phyloP scores from a whole-genome alignment of 257 asterid species.

The Solanum dulcamara region DNA sequence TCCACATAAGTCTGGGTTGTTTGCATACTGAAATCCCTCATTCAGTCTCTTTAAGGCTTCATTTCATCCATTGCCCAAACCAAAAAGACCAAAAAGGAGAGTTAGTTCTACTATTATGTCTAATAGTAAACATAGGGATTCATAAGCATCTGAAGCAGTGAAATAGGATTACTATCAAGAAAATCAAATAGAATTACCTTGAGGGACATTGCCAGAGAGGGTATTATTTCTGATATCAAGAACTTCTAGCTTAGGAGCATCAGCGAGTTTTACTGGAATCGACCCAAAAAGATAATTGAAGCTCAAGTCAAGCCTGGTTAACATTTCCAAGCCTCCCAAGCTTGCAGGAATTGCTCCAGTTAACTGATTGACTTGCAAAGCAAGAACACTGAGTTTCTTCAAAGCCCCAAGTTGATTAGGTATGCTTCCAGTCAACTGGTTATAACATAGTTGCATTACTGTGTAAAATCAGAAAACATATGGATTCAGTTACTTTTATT shows the following conservation, averaged over 20 bases:
- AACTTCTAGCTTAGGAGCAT: slow-evolving; percentile 42
- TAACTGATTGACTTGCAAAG: slow-evolving; percentile 75
- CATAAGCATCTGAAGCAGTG: background rate
- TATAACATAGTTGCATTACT: slow-evolving; percentile 89
- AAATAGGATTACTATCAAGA: background rate
- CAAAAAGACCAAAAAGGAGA: background rate
- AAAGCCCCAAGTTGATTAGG: slow-evolving; percentile 65
- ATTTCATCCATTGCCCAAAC: slow-evolving; percentile 8
- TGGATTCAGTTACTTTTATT: background rate
- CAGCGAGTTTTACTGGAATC: slow-evolving; percentile 54
- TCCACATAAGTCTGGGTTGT: slow-evolving; percentile 76
- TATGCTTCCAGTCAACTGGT: slow-evolving; percentile 61
- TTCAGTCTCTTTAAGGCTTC: slow-evolving; percentile 72
- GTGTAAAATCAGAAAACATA: slow-evolving; percentile 8
- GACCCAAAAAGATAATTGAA: slow-evolving; percentile 70
- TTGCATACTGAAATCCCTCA: slow-evolving; percentile 72
- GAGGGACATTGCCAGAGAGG: slow-evolving; percentile 86
- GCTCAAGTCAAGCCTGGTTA: slow-evolving; percentile 85
- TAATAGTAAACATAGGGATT: background rate
- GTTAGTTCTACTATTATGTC: background rate
- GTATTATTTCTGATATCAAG: slow-evolving; percentile 77
- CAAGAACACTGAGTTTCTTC: slow-evolving; percentile 69
- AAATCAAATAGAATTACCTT: slow-evolving; percentile 32
- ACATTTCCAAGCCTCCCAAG: slow-evolving; percentile 44
- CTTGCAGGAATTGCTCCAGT: slow-evolving; percentile 90